Conservation (phyloP, 257 asterid genomes). For the Solanum arcanum region DNA sequence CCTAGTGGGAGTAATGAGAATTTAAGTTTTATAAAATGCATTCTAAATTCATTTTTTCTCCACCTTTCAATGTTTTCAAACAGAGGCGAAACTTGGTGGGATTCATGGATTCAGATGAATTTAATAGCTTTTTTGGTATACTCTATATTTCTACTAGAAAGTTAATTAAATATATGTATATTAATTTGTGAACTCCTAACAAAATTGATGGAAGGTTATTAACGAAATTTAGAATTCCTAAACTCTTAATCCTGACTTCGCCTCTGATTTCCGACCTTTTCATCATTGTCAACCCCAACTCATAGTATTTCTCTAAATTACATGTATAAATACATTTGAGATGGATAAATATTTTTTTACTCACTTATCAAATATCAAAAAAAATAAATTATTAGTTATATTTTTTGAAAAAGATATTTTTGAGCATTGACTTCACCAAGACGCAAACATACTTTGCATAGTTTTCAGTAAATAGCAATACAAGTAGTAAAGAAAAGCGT, state of each 20-base stretch:
- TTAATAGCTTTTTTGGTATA: no score
- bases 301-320: neutral
- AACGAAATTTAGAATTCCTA: no score
- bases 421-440: neutral
- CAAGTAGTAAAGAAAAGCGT: neutral
- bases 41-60: neutral
- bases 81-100: no score
- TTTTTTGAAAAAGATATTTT: neutral
- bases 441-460: neutral
- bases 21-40: neutral
- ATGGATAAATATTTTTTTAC: neutral
- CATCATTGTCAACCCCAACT: neutral
- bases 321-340: neutral
- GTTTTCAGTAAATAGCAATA: neutral
- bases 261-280: no score
- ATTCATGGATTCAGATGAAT: no score
- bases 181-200: no score
- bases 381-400: neutral
- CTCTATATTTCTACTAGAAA: no score
- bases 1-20: neutral
- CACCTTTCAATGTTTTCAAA: neutral
- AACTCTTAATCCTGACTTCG: no score
- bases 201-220: no score
- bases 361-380: neutral
- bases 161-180: no score